Percentiles rank a stretch among this genome's conserved stretches.
Evolutionary conservation across 352 stramenopile species (phyloP).

Genomic region (Phytophthora citricola): DNA sequence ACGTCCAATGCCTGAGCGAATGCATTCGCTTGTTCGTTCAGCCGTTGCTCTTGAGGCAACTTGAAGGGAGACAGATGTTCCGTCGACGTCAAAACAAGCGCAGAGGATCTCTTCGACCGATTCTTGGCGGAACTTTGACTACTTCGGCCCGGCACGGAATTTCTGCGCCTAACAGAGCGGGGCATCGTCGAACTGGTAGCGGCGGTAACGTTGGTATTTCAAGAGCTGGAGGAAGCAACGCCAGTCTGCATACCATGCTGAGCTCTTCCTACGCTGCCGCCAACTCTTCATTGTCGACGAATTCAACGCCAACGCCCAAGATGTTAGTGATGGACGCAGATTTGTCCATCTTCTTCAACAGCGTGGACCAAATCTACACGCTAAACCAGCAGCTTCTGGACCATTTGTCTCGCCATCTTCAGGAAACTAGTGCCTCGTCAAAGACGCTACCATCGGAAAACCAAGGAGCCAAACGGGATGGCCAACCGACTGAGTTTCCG

Average conservation of each 20-base stretch:
- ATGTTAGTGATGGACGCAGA: conserved; percentile 82
- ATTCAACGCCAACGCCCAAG: conserved; percentile 40
- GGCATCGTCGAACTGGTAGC: conserved; percentile 37
- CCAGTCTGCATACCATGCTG: conserved; percentile 54
- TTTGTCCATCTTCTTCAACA: conserved; percentile 90
- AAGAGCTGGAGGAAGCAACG: conserved; percentile 50
- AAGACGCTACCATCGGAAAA: conserved; percentile 17
- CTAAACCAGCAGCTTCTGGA: conserved; percentile 90
- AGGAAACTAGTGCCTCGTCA: conserved; percentile 54
- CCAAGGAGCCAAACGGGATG: conserved; percentile 11
- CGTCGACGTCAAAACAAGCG: conserved; percentile 70
- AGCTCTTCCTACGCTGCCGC: conserved; percentile 40
- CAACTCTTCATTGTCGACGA: conserved; percentile 33
- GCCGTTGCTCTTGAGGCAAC: conserved; percentile 75
- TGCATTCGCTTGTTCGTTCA: conserved; percentile 88
- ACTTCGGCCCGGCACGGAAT: conserved; percentile 15
- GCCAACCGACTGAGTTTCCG: conserved; percentile 6
- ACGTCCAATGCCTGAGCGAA: conserved; percentile 82
- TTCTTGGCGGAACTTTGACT: conserved; percentile 40
- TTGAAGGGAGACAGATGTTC: conserved; percentile 79
- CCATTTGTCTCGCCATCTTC: conserved; percentile 78
- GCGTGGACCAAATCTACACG: conserved; percentile 88
- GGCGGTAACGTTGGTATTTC: conserved; percentile 44
- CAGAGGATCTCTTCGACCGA: conserved; percentile 61
- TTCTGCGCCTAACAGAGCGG: conserved; percentile 5